A percentile compares a stretch with the other conserved stretches of the same genome.
Conservation (phyloP, 768 basidiomycete genomes). For the Auriscalpium orientale region DNA sequence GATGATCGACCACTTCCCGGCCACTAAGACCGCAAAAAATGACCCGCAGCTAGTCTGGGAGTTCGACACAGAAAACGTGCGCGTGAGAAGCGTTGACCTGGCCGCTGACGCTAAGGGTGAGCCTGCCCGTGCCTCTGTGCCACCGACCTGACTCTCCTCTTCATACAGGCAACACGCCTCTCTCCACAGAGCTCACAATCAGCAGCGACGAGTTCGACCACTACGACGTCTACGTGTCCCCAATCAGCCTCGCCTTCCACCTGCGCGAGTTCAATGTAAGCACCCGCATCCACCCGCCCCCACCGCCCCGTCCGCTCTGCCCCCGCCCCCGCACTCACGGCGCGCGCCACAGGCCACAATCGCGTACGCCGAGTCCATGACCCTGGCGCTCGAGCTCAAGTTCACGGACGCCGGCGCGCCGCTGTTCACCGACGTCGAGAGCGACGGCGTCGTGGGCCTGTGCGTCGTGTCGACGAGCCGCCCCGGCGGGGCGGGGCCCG, state of each 20-base stretch:
- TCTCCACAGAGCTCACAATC: slow-evolving; percentile 71
- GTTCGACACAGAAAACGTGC: no score
- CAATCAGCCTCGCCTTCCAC: slow-evolving; percentile 70
- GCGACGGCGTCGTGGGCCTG: slow-evolving; percentile 54
- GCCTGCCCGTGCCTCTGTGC: no score
- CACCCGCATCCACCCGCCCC: slow-evolving; percentile 2
- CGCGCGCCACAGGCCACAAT: slow-evolving; percentile 58
- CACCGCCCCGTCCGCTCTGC: not conserved
- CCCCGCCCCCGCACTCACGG: not conserved
- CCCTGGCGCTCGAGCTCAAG: slow-evolving; percentile 56
- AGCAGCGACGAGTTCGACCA: slow-evolving; percentile 75
- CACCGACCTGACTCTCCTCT: no score
- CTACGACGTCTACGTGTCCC: slow-evolving; percentile 57
- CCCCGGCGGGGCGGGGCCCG: slow-evolving; percentile 29
- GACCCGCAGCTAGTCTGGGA: slow-evolving; percentile 80
- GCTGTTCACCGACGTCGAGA: slow-evolving; percentile 70
- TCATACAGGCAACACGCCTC: slow-evolving; percentile 45
- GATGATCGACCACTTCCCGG: slow-evolving; percentile 76
- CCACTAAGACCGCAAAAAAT: slow-evolving; percentile 49
- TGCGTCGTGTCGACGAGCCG: slow-evolving; percentile 79
- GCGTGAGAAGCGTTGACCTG: no score
- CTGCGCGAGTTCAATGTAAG: slow-evolving; percentile 76
- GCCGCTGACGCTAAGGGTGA: no score
- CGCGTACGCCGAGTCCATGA: slow-evolving; percentile 67
- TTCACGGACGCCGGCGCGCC: slow-evolving; percentile 72